Percentiles rank a stretch among this genome's conserved stretches.
Conservation (phyloP, 305 asterid genomes). For the Fraxinus floribunda region DNA sequence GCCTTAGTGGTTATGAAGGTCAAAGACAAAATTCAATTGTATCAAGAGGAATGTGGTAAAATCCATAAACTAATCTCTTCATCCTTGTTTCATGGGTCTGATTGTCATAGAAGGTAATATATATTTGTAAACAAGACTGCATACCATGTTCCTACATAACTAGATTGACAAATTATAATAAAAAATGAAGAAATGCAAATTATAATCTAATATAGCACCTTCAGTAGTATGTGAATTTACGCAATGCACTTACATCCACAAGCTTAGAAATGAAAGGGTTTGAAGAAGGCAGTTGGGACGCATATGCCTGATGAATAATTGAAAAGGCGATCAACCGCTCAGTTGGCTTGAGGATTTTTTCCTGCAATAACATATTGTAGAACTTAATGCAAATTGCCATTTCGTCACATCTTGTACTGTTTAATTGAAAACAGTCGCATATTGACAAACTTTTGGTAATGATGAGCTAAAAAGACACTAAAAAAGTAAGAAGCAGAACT, state of each 20-base stretch:
- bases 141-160: conserved; percentile 3
- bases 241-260: conserved; percentile 60
- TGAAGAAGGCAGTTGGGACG: conserved; percentile 65
- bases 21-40: conserved; percentile 6
- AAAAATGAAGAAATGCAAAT: background rate
- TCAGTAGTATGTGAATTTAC: conserved; percentile 9
- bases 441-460: background rate
- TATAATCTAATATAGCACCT: conserved; percentile 7
- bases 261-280: conserved; percentile 70
- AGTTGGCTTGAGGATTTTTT: conserved; percentile 45
- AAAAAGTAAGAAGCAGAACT: background rate
- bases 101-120: background rate
- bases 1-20: background rate
- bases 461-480: background rate
- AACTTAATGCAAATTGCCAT: conserved; percentile 14
- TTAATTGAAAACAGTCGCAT: conserved; percentile 6
- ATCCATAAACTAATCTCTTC: background rate
- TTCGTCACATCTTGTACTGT: background rate
- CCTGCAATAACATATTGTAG: conserved; percentile 49
- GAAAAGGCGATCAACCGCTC: conserved; percentile 80
- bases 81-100: background rate
- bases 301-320: conserved; percentile 67
- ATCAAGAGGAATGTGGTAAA: background rate
- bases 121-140: background rate
- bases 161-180: conserved; percentile 3